Conservation (phyloP, 768 basidiomycete genomes). For the Boletellus sp. region DNA sequence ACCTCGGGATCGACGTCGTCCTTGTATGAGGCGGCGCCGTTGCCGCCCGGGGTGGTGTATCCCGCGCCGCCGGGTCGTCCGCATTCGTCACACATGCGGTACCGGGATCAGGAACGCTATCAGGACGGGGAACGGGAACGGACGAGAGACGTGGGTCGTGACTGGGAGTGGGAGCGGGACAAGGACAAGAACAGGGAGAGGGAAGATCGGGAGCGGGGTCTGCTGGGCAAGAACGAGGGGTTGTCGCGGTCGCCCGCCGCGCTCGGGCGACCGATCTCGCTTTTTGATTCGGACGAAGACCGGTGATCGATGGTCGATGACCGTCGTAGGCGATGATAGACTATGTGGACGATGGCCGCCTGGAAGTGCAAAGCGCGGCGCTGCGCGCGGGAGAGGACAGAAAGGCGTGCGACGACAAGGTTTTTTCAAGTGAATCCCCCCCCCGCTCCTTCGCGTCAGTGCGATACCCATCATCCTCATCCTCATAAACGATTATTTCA, state of each 20-base stretch:
- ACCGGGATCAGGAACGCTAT: background rate
- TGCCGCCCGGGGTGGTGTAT: slow-evolving; percentile 26
- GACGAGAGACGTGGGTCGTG: background rate
- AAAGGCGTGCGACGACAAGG: no score
- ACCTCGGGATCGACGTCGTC: background rate
- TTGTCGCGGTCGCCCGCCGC: slow-evolving; percentile 26
- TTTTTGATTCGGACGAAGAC: slow-evolving; percentile 28
- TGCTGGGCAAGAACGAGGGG: slow-evolving; percentile 7
- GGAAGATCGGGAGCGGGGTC: background rate
- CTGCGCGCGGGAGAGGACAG: no score
- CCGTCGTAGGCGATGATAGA: no score
- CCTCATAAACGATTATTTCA: no score
- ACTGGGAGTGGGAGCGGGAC: background rate
- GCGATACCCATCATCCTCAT: no score
- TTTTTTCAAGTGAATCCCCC: no score
- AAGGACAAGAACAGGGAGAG: background rate
- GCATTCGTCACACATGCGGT: slow-evolving; percentile 21
- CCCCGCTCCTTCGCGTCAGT: no score
- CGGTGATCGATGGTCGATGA: background rate
- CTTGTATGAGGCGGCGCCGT: slow-evolving; percentile 24
- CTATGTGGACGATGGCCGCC: no score
- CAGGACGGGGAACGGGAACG: background rate
- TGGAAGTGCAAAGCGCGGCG: no score
- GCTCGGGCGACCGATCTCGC: slow-evolving; percentile 28
- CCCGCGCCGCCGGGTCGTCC: slow-evolving; percentile 25